Evolutionary conservation across 2,329 filamentous ascomycete genomes (phyloP).

Genomic region (Penicillium sclerotigenum): DNA sequence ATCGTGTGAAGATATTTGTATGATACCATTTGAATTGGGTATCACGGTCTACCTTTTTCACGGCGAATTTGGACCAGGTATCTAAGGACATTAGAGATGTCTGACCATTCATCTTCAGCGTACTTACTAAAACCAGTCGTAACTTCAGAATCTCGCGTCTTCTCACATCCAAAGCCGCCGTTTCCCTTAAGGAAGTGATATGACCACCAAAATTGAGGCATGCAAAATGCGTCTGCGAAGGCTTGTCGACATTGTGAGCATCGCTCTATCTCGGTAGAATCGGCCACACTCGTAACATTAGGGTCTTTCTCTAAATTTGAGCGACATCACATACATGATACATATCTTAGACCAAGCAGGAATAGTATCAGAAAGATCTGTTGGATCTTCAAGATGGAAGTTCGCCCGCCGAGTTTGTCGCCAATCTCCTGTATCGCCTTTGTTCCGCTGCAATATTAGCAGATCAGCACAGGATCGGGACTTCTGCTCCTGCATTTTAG

Average conservation of each 20-base stretch:
- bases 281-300: neutral
- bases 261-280: neutral
- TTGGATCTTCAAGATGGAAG: neutral
- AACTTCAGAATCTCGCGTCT: neutral
- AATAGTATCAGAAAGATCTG: neutral
- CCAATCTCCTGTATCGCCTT: neutral
- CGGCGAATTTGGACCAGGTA: conserved; percentile 5
- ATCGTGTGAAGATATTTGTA: conserved; percentile 11
- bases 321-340: neutral
- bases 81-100: neutral
- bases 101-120: neutral
- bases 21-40: conserved; percentile 4
- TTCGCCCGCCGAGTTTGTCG: neutral
- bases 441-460: neutral
- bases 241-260: conserved; percentile 5
- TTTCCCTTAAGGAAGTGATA: neutral
- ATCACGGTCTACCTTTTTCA: conserved; percentile 1
- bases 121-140: conserved; percentile 4
- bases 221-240: neutral
- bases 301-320: neutral
- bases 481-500: conserved; percentile 1
- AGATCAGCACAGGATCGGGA: neutral
- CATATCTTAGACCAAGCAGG: conserved; percentile 2
- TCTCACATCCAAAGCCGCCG: conserved; percentile 6
- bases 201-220: conserved; percentile 12